phyloP scores from a whole-genome alignment of 495 filamentous ascomycete species.

The Melanomma pulvis-pyrius region DNA sequence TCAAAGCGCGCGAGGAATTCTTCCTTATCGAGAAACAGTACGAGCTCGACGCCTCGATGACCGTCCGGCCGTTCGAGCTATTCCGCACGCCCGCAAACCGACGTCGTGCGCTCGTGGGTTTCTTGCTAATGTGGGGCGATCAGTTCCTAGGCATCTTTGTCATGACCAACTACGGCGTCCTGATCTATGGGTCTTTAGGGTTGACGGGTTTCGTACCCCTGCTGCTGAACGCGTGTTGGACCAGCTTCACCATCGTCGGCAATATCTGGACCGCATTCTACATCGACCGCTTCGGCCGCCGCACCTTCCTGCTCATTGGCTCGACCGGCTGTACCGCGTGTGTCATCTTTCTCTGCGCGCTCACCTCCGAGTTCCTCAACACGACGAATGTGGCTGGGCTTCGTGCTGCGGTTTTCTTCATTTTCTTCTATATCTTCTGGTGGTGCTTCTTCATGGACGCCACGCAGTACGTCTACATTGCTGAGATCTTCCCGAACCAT shows the following conservation, averaged over 20 bases:
- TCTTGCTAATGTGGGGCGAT: conserved; percentile 33
- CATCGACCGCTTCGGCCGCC: conserved; percentile 52
- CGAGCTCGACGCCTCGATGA: conserved; percentile 43
- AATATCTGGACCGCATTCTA: conserved; percentile 54
- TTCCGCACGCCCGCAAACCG: conserved; percentile 50
- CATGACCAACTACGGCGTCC: conserved; percentile 55
- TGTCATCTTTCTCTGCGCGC: conserved; percentile 50
- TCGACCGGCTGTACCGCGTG: conserved; percentile 47
- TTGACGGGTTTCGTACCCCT: conserved; percentile 51
- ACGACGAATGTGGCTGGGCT: conserved; percentile 53
- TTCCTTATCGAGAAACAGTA: conserved; percentile 50
- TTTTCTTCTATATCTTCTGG: conserved; percentile 53
- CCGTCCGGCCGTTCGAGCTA: conserved; percentile 42
- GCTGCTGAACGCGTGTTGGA: conserved; percentile 54
- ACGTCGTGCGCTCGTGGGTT: conserved; percentile 45
- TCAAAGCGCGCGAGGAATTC: conserved; percentile 47
- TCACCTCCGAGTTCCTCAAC: conserved; percentile 50
- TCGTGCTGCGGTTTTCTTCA: conserved; percentile 53
- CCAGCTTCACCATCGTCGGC: conserved; percentile 52
- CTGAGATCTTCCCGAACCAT: conserved; percentile 58
- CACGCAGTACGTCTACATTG: conserved; percentile 55
- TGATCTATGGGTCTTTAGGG: conserved; percentile 55
- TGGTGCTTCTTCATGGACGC: conserved; percentile 56
- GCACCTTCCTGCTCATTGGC: conserved; percentile 53
- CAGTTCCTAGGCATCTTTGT: conserved; percentile 48